Evolutionary conservation across 306 rosid species (phyloP).

Genomic region (Sicyos baderoa): DNA sequence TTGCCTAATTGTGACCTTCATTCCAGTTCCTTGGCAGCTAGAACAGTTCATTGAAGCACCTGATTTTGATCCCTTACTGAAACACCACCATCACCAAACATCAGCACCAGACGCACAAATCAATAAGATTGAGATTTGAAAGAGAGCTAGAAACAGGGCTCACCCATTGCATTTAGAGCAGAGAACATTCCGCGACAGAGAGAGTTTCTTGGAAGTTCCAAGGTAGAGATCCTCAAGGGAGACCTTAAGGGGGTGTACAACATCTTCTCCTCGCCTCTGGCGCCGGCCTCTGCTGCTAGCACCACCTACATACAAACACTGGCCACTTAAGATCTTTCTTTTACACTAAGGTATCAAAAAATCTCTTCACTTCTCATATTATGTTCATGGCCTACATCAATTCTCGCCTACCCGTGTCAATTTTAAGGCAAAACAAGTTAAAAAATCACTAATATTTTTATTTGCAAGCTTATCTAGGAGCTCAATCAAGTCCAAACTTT

Average conservation of each 20-base stretch:
- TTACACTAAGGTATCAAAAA: not conserved
- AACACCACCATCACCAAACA: not conserved
- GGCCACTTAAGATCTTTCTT: not conserved
- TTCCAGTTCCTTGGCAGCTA: constrained; percentile 76
- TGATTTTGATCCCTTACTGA: constrained; percentile 75
- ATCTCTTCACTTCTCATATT: not conserved
- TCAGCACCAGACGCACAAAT: not conserved
- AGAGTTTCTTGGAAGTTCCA: constrained; percentile 69
- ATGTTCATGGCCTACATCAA: not conserved
- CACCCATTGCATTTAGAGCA: constrained; percentile 82
- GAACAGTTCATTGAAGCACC: constrained; percentile 59
- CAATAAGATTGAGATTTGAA: not conserved
- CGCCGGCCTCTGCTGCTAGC: constrained; percentile 67
- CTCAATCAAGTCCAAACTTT: not conserved
- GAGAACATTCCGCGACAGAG: constrained; percentile 56
- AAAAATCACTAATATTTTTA: not conserved
- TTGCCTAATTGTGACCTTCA: constrained; percentile 71
- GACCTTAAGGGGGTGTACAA: constrained; percentile 66
- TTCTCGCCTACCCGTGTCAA: not conserved
- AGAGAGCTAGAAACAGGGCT: constrained; percentile 14
- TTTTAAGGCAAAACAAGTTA: not conserved
- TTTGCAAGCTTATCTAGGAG: not conserved
- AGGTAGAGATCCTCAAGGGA: constrained; percentile 70
- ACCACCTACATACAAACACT: constrained; percentile 36
- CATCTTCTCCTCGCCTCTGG: constrained; percentile 75